Evolutionary conservation across 768 basidiomycete species (phyloP), one percentile per base, ranked within the genome.

Genomic region (Lentinula edodes): DNA sequence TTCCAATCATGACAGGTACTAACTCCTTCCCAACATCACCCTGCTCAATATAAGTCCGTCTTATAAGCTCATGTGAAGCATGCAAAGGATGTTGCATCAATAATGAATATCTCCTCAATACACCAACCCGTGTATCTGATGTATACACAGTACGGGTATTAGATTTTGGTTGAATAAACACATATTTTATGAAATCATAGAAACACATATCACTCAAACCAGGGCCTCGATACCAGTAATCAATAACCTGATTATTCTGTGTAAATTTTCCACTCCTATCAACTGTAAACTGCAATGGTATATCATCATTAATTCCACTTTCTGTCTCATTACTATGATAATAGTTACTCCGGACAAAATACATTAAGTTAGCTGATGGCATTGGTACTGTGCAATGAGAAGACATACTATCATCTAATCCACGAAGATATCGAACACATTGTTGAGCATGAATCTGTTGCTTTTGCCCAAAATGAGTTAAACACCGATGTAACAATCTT

Each of bases 361-460:
- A 6, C 15, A 70, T 12, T 0, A 72, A 18, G 8, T 65, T 15
- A 3, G 62, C 48, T 12, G 70, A 68, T 12, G 68, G 42, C 67
- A 73, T 68, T 3, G 71, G 68, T 2, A 69, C 60, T 15, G 72
- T 73, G 3, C 52, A 12, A 62, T 75, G 74, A 5, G 73, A 75
- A 1, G 60, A 41, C 7, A 72, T 62, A 1, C 41, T 54, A 63
- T 76, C 73, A 18, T 56, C 52, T 23, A 48, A 42, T 0, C 67
- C 70, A 18, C 63, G 53, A 12, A 76, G n/a, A 61, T 76, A 75
- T 3, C 69, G 45, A 1, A 61, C 72, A 23, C 72, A 70, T 48
- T 74, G 72, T 42, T 76, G 75, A 1, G 71, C 69, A 63, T 75
- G 72, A 15, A 76, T 69, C 28, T 76, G 67, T 42, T 75, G 75